Evolutionary conservation across 352 stramenopile genomes (phyloP), one percentile per base, ranked within the genome.

Genomic region (Phytopythium boreale): DNA sequence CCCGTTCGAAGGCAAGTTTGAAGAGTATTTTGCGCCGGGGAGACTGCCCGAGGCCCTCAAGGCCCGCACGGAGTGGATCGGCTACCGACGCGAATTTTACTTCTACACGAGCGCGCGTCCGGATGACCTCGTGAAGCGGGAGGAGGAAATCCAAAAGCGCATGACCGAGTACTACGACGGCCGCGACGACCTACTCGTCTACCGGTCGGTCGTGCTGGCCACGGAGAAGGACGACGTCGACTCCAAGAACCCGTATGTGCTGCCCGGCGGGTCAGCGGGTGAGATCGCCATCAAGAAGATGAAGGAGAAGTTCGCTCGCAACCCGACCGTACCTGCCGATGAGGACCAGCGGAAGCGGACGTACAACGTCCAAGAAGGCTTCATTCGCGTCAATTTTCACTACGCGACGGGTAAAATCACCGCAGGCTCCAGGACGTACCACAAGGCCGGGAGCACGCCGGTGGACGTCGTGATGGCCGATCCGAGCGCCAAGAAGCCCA

Each of bases 331-430:
- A 17, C 57, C 66, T 11, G 88, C 86, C 7, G 84, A 92, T 61
- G 78, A 92, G 29, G 86, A 98, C 68, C 82, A 94, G 15, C 82
- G 88, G 8, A 97, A 97, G 69, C 76, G 87, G n/a, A 92, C 82
- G 29, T 98, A 96, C 72, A 94, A 96, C 66, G 75, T 98, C 0
- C 76, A 92, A 9, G 90, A 98, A 61, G 91, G 88, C 9, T 86
- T 67, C n/a, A 96, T 98, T 29, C 79, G 79, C 34, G 91, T 96
- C 8, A 79, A 92, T 39, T 98, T 89, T 63, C 95, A 98, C 76
- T 97, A 97, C 64, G 88, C 87, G 0, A 91, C 94, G 9, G 89
- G 88, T n/a, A 92, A 96, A 62, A 97, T 98, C 71, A 97, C 91
- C 11, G 78, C 89, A 4, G 86, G 79, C 12, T 83, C 81, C 19